These are phyloP conservation scores for Blastobotrys aristatus DNA, from an alignment of 1,139 yeast species.

Conservation along the genomic window DNA sequence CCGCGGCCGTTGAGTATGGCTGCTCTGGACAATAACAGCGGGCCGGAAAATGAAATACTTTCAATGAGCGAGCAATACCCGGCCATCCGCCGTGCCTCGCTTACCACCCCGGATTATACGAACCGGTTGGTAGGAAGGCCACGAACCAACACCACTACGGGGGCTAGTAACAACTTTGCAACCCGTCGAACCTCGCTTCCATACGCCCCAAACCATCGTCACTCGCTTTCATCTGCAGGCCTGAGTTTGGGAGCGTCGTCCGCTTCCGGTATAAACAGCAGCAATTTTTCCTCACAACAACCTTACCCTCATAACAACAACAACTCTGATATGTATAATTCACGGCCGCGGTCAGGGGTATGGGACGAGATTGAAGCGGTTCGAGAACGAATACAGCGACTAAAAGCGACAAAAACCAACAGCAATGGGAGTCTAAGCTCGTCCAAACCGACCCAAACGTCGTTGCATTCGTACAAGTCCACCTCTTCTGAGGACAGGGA, in stretches of 20 bases:
- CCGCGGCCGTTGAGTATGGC: constrained; percentile 7
- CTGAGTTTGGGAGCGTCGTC: constrained; percentile 2
- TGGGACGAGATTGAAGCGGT: constrained; percentile 19
- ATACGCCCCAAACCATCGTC: constrained; percentile 1
- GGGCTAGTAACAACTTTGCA: neutral
- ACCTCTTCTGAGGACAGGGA: neutral
- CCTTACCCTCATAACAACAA: constrained; percentile 2
- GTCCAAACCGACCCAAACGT: neutral
- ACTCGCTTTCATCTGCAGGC: constrained; percentile 8
- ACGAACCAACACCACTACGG: neutral
- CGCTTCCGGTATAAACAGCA: neutral
- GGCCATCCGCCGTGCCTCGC: neutral
- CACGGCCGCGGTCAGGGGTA: constrained; percentile 10
- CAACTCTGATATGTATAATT: neutral
- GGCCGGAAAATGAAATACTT: neutral
- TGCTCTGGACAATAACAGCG: neutral
- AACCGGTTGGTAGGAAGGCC: neutral
- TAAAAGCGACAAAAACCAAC: constrained; percentile 9
- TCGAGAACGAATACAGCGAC: constrained; percentile 14
- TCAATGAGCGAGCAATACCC: constrained; percentile 1
- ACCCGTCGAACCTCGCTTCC: neutral
- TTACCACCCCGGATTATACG: neutral
- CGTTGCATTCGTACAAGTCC: neutral
- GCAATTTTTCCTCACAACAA: neutral
- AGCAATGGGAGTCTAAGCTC: neutral